These are phyloP conservation scores for Acanthamoeba healyi DNA, from an alignment of 208 protist genomes.

Conservation along the genomic window DNA sequence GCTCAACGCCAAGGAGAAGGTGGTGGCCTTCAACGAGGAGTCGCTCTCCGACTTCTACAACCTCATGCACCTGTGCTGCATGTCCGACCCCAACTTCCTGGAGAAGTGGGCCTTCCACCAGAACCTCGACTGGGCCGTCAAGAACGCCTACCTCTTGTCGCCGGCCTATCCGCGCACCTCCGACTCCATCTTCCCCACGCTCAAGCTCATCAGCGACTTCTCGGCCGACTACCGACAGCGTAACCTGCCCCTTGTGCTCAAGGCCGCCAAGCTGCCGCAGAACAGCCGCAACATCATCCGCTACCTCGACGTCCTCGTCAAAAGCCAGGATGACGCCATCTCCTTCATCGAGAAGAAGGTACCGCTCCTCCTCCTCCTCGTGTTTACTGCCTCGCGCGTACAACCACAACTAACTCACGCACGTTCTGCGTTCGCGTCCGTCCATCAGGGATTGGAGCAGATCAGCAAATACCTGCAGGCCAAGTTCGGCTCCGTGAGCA, in stretches of 20 bases:
- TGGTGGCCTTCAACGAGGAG: constrained; percentile 78
- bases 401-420: no score
- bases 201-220: constrained; percentile 46
- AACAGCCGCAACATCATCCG: constrained; percentile 64
- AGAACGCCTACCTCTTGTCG: constrained; percentile 47
- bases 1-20: constrained; percentile 76
- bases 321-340: constrained; percentile 18
- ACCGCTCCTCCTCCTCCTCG: neutral
- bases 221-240: constrained; percentile 37
- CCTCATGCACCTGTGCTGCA: constrained; percentile 31
- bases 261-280: constrained; percentile 37
- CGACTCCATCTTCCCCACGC: constrained; percentile 25
- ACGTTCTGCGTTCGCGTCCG: no score
- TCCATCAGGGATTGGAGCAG: neutral
- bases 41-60: constrained; percentile 77
- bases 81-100: neutral
- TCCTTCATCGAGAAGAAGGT: constrained; percentile 47
- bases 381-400: no score
- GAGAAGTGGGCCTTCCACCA: constrained; percentile 50
- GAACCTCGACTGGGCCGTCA: constrained; percentile 78
- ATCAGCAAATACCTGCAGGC: constrained; percentile 28
- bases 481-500: neutral
- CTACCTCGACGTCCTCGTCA: constrained; percentile 44
- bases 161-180: constrained; percentile 45
- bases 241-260: constrained; percentile 21